phyloP scores from a whole-genome alignment of 2,329 filamentous ascomycete genomes.

The Epichloe gansuensis region DNA sequence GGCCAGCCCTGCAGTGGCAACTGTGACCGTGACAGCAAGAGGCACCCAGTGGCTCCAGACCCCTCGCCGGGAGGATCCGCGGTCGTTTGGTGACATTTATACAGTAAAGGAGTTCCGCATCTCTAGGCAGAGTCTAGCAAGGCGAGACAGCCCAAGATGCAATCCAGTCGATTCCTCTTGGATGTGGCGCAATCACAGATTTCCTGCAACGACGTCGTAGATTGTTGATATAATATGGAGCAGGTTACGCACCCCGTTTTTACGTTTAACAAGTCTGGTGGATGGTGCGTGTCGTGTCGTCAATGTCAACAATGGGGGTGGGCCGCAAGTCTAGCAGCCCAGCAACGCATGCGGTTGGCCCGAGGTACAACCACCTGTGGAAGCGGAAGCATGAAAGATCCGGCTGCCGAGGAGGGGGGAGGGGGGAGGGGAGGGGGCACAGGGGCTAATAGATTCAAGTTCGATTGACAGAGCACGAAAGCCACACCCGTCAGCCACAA shows the following conservation, averaged over 20 bases:
- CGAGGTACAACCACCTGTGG: slow-evolving; percentile 3
- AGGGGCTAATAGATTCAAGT: neutral
- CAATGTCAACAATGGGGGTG: slow-evolving; percentile 9
- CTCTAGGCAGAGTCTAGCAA: slow-evolving; percentile 12
- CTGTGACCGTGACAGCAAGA: slow-evolving; percentile 70
- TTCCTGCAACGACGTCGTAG: slow-evolving; percentile 1
- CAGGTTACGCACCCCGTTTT: neutral
- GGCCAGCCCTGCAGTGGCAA: slow-evolving; percentile 73
- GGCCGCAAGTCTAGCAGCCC: slow-evolving; percentile 4
- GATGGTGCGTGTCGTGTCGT: slow-evolving; percentile 2
- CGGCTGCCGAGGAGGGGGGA: slow-evolving; percentile 4
- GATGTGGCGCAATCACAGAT: neutral
- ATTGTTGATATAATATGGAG: neutral
- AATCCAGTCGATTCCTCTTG: neutral
- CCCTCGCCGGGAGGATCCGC: slow-evolving; percentile 43
- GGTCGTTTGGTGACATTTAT: slow-evolving; percentile 46
- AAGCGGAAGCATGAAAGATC: slow-evolving; percentile 7
- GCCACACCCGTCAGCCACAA: neutral
- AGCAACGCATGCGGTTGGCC: slow-evolving; percentile 7
- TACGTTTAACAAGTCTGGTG: neutral
- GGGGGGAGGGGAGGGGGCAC: neutral
- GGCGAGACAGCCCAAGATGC: neutral
- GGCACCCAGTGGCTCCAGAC: slow-evolving; percentile 80
- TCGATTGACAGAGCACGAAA: neutral
- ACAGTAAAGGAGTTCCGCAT: slow-evolving; percentile 21